Evolutionary conservation across 1,139 yeast genomes (phyloP), one percentile per base, ranked within the genome.

Genomic region (Taiozyma sp.): DNA sequence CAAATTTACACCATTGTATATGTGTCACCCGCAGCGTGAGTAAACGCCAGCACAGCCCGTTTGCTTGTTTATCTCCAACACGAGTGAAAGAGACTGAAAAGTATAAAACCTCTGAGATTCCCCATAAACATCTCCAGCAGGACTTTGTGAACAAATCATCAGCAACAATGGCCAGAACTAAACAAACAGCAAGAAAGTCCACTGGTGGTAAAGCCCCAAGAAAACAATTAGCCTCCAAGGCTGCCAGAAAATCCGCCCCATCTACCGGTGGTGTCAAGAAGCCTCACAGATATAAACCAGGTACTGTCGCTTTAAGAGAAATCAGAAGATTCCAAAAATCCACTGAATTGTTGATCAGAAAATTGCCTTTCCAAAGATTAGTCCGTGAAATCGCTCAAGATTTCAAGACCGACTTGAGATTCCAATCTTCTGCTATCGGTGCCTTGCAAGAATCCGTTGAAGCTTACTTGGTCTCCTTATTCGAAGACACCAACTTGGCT

Each of bases 271-370:
- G 97, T 85, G 97, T 92, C 74, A 92, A 92, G 92, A 92, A 92
- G 83, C 97, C 97, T 65, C 98, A 92, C 90, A 90, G 98, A 87
- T 92, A 91, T 81, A 92, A 91, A 93, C 98, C 98, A 75, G 98
- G 98, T 91, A 92, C 97, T 71, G 97, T 92, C 71, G 98, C 98
- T 68, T 87, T 92, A 73, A 92, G 97, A 87, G 98, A 92, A 82
- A 92, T 92, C 72, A 90, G 97, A 87, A 90, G 97, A 81, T 92
- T 92, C 84, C 97, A 92, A 81, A 92, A 92, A 79, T 88, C 97
- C 61, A 92, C 97, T 70, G 98, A 92, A 78, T 81, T 92, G 57
- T 84, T 92, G 74, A 91, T 92, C 78, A 90, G 98, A 85, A 91
- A 92, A 80, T 84, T 92, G 68, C 98, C 98, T 61, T 91, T 91